phyloP scores from a whole-genome alignment of 805 yeast genomes.

The Cyberlindnera mycetangii region DNA sequence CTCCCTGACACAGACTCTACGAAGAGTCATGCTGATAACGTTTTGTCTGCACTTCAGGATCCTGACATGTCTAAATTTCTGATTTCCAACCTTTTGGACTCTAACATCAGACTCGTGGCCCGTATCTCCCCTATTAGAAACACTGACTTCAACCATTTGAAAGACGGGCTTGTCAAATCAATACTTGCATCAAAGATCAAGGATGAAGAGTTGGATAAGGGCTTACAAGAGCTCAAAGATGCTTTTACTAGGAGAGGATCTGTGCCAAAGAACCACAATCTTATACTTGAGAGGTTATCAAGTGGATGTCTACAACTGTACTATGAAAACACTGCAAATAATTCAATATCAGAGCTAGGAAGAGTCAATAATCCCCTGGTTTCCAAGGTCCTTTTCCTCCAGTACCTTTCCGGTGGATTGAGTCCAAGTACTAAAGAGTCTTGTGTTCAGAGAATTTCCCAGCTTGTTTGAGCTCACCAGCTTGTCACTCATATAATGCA shows the following conservation, averaged over 20 bases:
- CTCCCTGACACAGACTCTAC: slow-evolving; percentile 34
- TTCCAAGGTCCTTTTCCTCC: slow-evolving; percentile 65
- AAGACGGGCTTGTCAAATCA: slow-evolving; percentile 86
- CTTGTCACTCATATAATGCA: too few relatives aligned
- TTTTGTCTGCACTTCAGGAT: slow-evolving; percentile 46
- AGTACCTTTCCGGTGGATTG: slow-evolving; percentile 76
- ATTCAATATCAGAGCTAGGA: slow-evolving; percentile 47
- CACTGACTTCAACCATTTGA: slow-evolving; percentile 85
- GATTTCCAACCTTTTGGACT: slow-evolving; percentile 53
- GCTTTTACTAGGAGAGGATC: slow-evolving; percentile 65
- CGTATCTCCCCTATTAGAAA: slow-evolving; percentile 84
- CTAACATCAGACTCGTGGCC: slow-evolving; percentile 61
- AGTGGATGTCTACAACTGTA: slow-evolving; percentile 46
- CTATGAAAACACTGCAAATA: slow-evolving; percentile 40
- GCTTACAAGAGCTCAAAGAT: slow-evolving; percentile 62
- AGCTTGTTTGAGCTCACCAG: slow-evolving; percentile 20
- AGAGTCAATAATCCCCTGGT: slow-evolving; percentile 57
- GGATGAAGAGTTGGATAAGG: slow-evolving; percentile 47
- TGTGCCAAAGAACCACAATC: slow-evolving; percentile 69
- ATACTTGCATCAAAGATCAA: slow-evolving; percentile 60
- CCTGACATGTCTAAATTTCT: slow-evolving; percentile 49
- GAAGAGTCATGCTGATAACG: slow-evolving; percentile 38
- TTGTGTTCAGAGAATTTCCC: slow-evolving; percentile 36
- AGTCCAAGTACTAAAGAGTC: slow-evolving; percentile 50
- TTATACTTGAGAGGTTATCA: slow-evolving; percentile 52